Base-by-base conservation (phyloP, 441 rosid species). In the Populus hybrid region DNA sequence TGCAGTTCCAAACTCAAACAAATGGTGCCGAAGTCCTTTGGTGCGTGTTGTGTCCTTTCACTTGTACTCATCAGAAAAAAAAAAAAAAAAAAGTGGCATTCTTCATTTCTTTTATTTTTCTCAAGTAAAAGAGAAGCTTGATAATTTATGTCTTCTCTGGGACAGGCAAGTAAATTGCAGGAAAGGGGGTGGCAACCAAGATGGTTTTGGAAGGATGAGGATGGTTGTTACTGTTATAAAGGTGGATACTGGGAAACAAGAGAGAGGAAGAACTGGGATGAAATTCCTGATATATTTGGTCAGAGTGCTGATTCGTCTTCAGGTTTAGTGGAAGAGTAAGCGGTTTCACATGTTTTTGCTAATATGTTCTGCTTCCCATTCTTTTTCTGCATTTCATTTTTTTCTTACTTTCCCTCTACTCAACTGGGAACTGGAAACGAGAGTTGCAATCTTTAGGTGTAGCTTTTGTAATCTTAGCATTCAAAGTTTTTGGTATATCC, bases 121-220 rank as follows among this genome's bases (percentile, higher is more conserved):
- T 40, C 50, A 40, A 10, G 50, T 40, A 40, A 40, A 40, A 40
- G 50, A 40, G 50, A 40, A 40, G 50, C 14, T 40, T 40, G 50
- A 40, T 40, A 40, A 40, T 40, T 40, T 40, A 40, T 40, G 3
- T 66, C 36, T 66, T 19, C n/a, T 24, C 23, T 50, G 73, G 32
- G 71, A 50, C 89, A 96, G 99, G 98, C 98, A 77, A 92, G 99
- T 83, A 94, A 86, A 80, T 68, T 96, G 82, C 98, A 96, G 89
- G 99, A 94, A 85, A 90, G 91, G 78, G 99, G 99, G 16, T 96
- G 99, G 99, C 97, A 85, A 77, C 97, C 98, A 12, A 88, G 92
- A 78, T 96, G 99, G 99, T 96, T 94, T 71, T 76, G 61, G 12
- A 92, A 91, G 74, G 97, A 90, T 16, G 95, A 91, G 73, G 97